These are phyloP conservation scores for Globisporangium cederbergense DNA, from an alignment of 352 stramenopile genomes.

Conservation along the genomic window DNA sequence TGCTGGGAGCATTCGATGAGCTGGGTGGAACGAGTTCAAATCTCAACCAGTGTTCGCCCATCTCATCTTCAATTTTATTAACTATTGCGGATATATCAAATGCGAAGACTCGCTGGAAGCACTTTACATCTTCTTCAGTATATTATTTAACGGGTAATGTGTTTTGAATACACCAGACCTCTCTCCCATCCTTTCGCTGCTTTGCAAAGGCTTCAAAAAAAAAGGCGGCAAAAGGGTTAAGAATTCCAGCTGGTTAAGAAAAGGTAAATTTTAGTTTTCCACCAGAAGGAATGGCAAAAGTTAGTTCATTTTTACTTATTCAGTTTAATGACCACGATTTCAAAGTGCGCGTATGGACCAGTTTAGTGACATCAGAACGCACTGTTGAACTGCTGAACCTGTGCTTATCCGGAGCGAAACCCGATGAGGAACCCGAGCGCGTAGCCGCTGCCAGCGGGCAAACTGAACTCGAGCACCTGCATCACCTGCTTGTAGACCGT, in stretches of 20 bases:
- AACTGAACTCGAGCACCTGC: conserved; percentile 74
- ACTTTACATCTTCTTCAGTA: neutral
- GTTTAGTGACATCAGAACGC: too few species aligned
- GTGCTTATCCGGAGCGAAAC: conserved; percentile 62
- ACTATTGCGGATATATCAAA: neutral
- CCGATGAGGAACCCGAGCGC: conserved; percentile 68
- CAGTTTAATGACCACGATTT: too few species aligned
- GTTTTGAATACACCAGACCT: too few species aligned
- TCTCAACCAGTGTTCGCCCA: neutral
- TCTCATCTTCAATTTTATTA: neutral
- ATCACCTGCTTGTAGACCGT: conserved; percentile 72
- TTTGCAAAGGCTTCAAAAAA: neutral
- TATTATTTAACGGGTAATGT: neutral
- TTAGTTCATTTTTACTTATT: too few species aligned
- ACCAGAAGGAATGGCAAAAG: too few species aligned
- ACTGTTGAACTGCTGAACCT: too few species aligned
- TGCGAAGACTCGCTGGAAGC: neutral
- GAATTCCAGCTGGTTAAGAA: neutral
- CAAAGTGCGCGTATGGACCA: too few species aligned
- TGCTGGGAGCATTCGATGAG: neutral
- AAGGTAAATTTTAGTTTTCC: too few species aligned
- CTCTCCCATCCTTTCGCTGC: neutral
- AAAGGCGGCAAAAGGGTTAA: neutral
- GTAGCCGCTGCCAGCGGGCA: conserved; percentile 76
- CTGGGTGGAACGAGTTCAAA: neutral